Conservation (phyloP, 73 alveolate genomes). For the Effrenium voratum region DNA sequence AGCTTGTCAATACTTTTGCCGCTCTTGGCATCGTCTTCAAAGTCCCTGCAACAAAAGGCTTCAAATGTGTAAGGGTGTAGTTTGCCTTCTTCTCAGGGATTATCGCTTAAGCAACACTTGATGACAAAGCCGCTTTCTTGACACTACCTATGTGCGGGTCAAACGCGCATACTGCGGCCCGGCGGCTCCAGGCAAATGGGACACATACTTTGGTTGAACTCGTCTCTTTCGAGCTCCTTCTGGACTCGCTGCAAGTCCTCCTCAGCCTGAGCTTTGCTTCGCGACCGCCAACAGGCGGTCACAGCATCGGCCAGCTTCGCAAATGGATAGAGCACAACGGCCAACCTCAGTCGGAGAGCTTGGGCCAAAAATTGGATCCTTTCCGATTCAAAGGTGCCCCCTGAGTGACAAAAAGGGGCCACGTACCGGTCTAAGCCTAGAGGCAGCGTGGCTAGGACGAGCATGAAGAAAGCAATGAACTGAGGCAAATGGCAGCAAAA, state of each 20-base stretch:
- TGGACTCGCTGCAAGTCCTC: slow-evolving; percentile 73
- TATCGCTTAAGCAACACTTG: too few relatives aligned
- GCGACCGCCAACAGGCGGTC: slow-evolving; percentile 44
- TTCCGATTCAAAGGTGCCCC: background rate
- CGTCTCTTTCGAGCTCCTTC: slow-evolving; percentile 67
- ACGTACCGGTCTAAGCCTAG: background rate
- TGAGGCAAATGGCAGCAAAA: slow-evolving; percentile 80
- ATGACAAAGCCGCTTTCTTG: background rate
- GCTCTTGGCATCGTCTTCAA: background rate
- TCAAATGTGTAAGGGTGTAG: background rate
- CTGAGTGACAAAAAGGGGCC: background rate
- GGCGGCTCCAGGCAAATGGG: slow-evolving; percentile 68
- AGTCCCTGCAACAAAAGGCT: background rate
- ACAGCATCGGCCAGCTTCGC: slow-evolving; percentile 74
- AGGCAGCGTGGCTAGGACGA: background rate
- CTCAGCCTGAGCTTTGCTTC: slow-evolving; percentile 2
- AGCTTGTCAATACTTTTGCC: background rate
- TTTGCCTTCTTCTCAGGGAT: background rate
- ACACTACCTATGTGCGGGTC: background rate
- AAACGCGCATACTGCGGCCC: background rate
- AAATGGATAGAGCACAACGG: slow-evolving; percentile 19
- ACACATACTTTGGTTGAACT: slow-evolving; percentile 80
- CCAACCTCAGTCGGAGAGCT: slow-evolving; percentile 34
- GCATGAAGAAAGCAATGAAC: background rate
- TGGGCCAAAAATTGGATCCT: background rate